Evolutionary conservation across 176 grass and related monocot species (phyloP), one percentile per base, ranked within the genome.

Genomic region (Cenchrus fungigraminus): DNA sequence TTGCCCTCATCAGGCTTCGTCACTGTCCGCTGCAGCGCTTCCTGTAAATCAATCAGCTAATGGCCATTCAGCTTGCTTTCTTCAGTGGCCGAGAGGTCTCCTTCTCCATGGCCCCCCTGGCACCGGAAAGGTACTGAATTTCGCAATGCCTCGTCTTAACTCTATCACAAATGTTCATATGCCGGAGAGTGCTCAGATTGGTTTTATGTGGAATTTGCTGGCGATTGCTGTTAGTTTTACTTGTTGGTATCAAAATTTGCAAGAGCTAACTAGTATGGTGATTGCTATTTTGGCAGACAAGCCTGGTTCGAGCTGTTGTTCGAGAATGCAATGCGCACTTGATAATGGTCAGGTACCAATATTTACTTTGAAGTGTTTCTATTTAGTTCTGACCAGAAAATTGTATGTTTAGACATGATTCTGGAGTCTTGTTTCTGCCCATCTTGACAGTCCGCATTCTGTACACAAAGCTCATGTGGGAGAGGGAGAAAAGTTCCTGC

Each of bases 61-160:
- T 45, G 1, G 1, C n/a, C 14, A 28, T 58, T 53, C 9, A 5
- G 9, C 66, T 82, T 84, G 65, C 31, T 3, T 77, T 82, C 29
- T 79, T 49, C 85, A 98, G 91, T 95, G 89, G 89, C 93, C 91
- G 20, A 94, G 88, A 92, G 96, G 96, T 20, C 89, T 98, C 80
- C 89, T 98, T 83, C 93, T 98, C 77, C 85, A 95, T 67, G 96
- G 96, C 7, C 91, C 91, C 1, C 93, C 93, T 7, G 96, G 96
- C 44, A 95, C 96, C 1, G 96, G 96, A 86, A 98, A 98, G 96
- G 96, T 95, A 81, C 37, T 14, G 17, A 4, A 9, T 43, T 81
- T 19, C 4, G 6, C 34, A 29, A 72, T 65, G 34, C 0, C 52
- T 15, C 43, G 15, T 22, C 56, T 82, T 83, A 3, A 4, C 19